phyloP scores from a whole-genome alignment of 257 asterid genomes.

The Thymus quinquecostatus region DNA sequence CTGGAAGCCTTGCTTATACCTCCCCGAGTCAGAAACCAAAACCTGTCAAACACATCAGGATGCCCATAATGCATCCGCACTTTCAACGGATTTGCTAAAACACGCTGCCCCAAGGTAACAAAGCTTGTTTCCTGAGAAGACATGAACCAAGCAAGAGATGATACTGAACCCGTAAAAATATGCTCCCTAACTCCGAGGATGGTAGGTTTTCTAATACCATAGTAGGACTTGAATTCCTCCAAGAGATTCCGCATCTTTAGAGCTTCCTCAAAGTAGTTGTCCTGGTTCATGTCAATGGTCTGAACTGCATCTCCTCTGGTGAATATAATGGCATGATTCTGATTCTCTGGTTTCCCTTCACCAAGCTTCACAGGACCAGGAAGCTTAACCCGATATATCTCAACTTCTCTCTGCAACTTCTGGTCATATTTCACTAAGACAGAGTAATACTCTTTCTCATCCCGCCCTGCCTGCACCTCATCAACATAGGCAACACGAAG shows the following conservation, averaged over 20 bases:
- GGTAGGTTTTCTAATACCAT: conserved; percentile 94
- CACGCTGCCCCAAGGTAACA: conserved; percentile 99
- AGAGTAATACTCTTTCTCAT: conserved; percentile 78
- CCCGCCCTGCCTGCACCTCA: conserved; percentile 93
- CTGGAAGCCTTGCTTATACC: conserved; percentile 99
- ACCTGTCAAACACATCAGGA: conserved; percentile 97
- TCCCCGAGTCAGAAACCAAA: conserved; percentile 98
- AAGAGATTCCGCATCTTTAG: conserved; percentile 94
- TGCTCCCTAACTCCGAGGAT: conserved; percentile 97
- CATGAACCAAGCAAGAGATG: conserved; percentile 99
- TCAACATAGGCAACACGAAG: conserved; percentile 99
- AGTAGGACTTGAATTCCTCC: conserved; percentile 78
- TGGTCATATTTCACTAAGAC: conserved; percentile 93
- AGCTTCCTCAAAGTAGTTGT: conserved; percentile 98
- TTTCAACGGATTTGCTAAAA: conserved; percentile 95
- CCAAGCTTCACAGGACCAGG: conserved; percentile 99
- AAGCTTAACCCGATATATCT: conserved; percentile 92
- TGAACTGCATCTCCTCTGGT: conserved; percentile 99
- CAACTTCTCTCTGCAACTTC: conserved; percentile 81
- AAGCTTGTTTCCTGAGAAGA: conserved; percentile 98
- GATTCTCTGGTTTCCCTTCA: conserved; percentile 99
- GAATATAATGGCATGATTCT: conserved; percentile 94
- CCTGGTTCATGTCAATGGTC: conserved; percentile 99
- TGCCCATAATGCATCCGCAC: conserved; percentile 99
- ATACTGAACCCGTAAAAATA: conserved; percentile 93